Conservation (phyloP, 345 rosid species). For the Stellera chamaejasme region DNA sequence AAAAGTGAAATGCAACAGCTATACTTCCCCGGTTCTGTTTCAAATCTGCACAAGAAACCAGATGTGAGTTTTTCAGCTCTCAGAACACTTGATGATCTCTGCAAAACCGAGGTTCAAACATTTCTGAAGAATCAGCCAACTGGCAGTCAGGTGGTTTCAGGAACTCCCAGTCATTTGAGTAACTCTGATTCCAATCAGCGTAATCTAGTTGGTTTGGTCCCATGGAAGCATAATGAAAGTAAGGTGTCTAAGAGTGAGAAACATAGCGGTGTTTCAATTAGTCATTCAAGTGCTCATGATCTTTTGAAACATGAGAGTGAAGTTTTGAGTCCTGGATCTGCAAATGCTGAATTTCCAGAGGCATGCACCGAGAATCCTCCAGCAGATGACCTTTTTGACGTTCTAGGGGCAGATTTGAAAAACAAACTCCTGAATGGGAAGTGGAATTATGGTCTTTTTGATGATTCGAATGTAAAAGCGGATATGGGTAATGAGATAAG, state of each 20-base stretch:
- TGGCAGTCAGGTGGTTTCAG: conserved; percentile 16
- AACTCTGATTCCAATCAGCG: conserved; percentile 13
- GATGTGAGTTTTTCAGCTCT: conserved; percentile 13
- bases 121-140: conserved; percentile 17
- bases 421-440: conserved; percentile 34
- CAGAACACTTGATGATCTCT: conserved; percentile 13
- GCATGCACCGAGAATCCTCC: conserved; percentile 27
- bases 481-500: conserved; percentile 27
- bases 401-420: conserved; percentile 71
- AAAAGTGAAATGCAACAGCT: conserved; percentile 12
- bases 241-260: conserved; percentile 16
- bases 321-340: conserved; percentile 14
- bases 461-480: conserved; percentile 19
- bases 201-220: conserved; percentile 11
- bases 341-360: conserved; percentile 22
- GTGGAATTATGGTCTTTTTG: conserved; percentile 21
- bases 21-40: conserved; percentile 12
- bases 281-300: conserved; percentile 5
- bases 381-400: conserved; percentile 73
- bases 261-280: conserved; percentile 2
- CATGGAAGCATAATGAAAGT: conserved; percentile 15
- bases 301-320: conserved; percentile 22
- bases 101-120: conserved; percentile 24
- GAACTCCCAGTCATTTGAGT: conserved; percentile 13
- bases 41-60: conserved; percentile 11